These are phyloP conservation scores for Entonaema liquescens DNA, from an alignment of 495 filamentous ascomycete species.

Conservation along the genomic window DNA sequence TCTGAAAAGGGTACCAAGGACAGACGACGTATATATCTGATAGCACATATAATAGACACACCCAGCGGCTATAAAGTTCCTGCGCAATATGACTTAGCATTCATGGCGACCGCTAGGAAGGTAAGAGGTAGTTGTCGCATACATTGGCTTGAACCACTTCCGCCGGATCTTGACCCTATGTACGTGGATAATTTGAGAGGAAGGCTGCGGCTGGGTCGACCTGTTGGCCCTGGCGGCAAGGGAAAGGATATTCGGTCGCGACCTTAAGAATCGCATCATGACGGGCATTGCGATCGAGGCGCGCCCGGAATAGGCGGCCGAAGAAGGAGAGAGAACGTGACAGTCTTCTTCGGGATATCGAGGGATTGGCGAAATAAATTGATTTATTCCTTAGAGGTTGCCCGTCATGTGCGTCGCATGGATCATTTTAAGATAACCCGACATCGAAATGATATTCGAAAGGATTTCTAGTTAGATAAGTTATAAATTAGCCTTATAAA, in stretches of 20 bases:
- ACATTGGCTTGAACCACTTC: slow-evolving; percentile 42
- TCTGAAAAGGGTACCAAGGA: slow-evolving; percentile 37
- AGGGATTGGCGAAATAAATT: slow-evolving; percentile 1
- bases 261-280: slow-evolving; percentile 52
- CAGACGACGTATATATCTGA: slow-evolving; percentile 49
- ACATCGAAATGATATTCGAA: neutral
- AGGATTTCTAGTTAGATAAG: neutral
- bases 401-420: neutral
- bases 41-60: slow-evolving; percentile 51
- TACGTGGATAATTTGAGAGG: slow-evolving; percentile 28
- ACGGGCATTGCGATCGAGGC: slow-evolving; percentile 38
- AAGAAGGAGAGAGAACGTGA: slow-evolving; percentile 10
- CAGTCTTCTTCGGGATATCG: neutral
- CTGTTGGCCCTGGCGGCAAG: slow-evolving; percentile 21
- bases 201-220: slow-evolving; percentile 16
- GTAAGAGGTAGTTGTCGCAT: neutral
- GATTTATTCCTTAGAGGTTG: slow-evolving; percentile 2
- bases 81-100: slow-evolving; percentile 14
- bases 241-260: slow-evolving; percentile 31
- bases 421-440: neutral
- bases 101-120: neutral
- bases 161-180: slow-evolving; percentile 48
- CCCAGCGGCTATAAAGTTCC: slow-evolving; percentile 47
- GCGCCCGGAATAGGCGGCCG: slow-evolving; percentile 51
- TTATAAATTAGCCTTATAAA: slow-evolving; percentile 18